Percentiles rank a stretch among this genome's conserved stretches.
phyloP scores from a whole-genome alignment of 805 yeast genomes.

The Candida fluviatilis region DNA sequence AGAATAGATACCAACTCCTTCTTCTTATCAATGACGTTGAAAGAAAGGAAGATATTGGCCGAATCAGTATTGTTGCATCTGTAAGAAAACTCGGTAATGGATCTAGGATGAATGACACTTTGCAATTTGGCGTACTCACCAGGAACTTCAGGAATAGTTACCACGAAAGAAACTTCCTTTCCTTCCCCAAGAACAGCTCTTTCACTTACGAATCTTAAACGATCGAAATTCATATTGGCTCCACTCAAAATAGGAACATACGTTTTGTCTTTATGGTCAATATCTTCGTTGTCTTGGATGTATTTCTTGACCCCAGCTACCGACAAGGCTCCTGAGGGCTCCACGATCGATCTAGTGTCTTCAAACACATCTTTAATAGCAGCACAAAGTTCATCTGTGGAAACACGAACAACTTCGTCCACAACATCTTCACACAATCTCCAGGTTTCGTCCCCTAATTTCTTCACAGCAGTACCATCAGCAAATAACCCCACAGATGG shows the following conservation, averaged over 20 bases:
- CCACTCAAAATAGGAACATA: constrained; percentile 89
- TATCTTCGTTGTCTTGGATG: constrained; percentile 61
- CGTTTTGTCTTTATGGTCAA: constrained; percentile 64
- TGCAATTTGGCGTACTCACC: constrained; percentile 85
- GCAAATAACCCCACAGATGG: constrained; percentile 92
- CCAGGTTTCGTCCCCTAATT: constrained; percentile 89
- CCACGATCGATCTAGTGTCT: constrained; percentile 90
- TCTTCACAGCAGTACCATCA: constrained; percentile 95
- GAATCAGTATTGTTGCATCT: constrained; percentile 52
- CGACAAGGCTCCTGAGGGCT: constrained; percentile 95
- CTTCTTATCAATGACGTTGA: constrained; percentile 73
- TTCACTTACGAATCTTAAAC: constrained; percentile 92
- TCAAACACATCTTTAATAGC: constrained; percentile 96
- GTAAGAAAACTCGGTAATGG: constrained; percentile 92
- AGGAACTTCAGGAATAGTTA: constrained; percentile 87
- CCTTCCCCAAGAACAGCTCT: constrained; percentile 99
- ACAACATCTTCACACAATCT: constrained; percentile 70
- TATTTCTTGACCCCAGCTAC: constrained; percentile 94
- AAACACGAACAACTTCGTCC: constrained; percentile 84
- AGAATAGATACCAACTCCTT: constrained; percentile 67
- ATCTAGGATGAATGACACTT: constrained; percentile 75
- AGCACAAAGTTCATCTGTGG: constrained; percentile 92
- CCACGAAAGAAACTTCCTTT: constrained; percentile 86
- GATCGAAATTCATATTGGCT: constrained; percentile 97
- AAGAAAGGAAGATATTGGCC: constrained; percentile 86